phyloP scores from a whole-genome alignment of 768 basidiomycete genomes.

The Rhizopogon rudus region DNA sequence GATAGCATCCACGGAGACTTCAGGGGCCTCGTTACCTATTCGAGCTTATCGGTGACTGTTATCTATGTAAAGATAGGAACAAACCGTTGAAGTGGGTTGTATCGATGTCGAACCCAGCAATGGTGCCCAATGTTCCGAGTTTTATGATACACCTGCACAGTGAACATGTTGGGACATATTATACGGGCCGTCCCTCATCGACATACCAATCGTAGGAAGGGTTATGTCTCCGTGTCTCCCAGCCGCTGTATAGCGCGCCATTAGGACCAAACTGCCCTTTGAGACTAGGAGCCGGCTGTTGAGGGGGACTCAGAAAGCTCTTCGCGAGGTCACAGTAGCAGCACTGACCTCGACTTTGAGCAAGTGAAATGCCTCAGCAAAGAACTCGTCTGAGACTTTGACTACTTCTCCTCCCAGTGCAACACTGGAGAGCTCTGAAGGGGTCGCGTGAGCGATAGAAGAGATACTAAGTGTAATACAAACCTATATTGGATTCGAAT shows the following conservation, averaged over 20 bases:
- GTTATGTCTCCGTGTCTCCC: conserved; percentile 93
- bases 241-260: conserved; percentile 90
- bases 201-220: conserved; percentile 80
- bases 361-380: conserved; percentile 80
- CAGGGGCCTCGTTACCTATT: conserved; percentile 84
- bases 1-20: conserved; percentile 67
- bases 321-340: background rate
- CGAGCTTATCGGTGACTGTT: background rate
- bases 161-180: background rate
- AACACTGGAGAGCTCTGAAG: conserved; percentile 81
- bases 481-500: conserved; percentile 52
- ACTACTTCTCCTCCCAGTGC: conserved; percentile 74
- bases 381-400: conserved; percentile 92
- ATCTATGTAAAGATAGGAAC: conserved; percentile 9
- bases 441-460: background rate
- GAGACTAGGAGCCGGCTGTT: conserved; percentile 76
- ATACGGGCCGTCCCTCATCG: background rate
- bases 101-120: conserved; percentile 89
- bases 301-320: background rate
- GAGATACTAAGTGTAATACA: conserved; percentile 4
- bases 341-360: conserved; percentile 70
- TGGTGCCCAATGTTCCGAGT: conserved; percentile 69
- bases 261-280: conserved; percentile 98
- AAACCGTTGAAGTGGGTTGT: conserved; percentile 91
- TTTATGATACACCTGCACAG: conserved; percentile 78